These are phyloP conservation scores for Monosporascus sp. DNA, from an alignment of 2,329 filamentous ascomycete species.

Conservation along the genomic window DNA sequence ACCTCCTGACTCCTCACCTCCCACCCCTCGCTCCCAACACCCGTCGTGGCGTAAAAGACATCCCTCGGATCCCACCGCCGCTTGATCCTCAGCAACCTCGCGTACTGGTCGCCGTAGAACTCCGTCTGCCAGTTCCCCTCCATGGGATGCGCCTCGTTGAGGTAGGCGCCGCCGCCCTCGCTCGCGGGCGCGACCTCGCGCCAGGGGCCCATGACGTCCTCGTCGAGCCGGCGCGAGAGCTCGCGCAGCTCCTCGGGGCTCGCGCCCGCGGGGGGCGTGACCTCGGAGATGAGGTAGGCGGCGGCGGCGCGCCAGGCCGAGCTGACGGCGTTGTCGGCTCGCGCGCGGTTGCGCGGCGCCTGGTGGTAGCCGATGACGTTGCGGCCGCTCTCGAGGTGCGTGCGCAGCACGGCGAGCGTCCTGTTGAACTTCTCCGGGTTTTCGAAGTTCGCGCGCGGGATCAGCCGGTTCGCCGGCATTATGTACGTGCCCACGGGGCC, in stretches of 20 bases:
- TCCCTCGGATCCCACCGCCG: slow-evolving; percentile 31
- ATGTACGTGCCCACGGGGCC: slow-evolving; percentile 18
- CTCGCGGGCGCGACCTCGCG: slow-evolving; percentile 12
- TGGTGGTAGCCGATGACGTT: slow-evolving; percentile 16
- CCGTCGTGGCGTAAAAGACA: slow-evolving; percentile 32
- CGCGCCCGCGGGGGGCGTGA: slow-evolving; percentile 7
- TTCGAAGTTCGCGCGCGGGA: slow-evolving; percentile 29
- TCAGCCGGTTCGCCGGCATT: slow-evolving; percentile 29
- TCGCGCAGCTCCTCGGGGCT: slow-evolving; percentile 14
- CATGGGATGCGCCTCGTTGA: slow-evolving; percentile 35
- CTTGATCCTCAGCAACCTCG: slow-evolving; percentile 30
- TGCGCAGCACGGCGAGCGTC: slow-evolving; percentile 20
- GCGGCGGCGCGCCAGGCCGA: slow-evolving; percentile 25
- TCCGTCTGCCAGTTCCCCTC: slow-evolving; percentile 23
- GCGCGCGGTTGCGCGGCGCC: slow-evolving; percentile 8
- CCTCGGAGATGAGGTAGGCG: slow-evolving; percentile 11
- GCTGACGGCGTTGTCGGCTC: slow-evolving; percentile 23
- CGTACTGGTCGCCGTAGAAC: slow-evolving; percentile 31
- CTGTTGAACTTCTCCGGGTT: slow-evolving; percentile 23
- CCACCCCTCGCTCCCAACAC: slow-evolving; percentile 37
- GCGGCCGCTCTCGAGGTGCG: slow-evolving; percentile 19
- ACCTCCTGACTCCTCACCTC: slow-evolving; percentile 10
- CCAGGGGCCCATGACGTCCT: slow-evolving; percentile 18
- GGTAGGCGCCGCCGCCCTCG: slow-evolving; percentile 21
- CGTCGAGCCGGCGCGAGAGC: slow-evolving; percentile 17